Evolutionary conservation across 371 early-diverging fungal genomes (phyloP).

Genomic region (Mycotypha africana): DNA sequence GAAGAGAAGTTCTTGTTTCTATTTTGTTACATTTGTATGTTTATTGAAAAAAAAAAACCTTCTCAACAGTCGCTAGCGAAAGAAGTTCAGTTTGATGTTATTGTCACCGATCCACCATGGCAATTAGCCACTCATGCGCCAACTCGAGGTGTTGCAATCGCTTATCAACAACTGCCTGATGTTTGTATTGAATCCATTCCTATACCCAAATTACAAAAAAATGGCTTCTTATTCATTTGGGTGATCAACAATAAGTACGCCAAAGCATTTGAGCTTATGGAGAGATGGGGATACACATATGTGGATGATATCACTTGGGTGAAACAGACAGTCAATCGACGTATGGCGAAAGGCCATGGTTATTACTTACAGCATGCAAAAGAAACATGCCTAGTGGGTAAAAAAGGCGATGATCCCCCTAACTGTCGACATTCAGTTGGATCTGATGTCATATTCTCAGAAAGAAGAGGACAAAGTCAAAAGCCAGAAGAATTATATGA

Average conservation of each 20-base stretch:
- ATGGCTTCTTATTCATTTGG: conserved; percentile 94
- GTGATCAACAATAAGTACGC: conserved; percentile 95
- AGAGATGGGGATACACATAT: conserved; percentile 89
- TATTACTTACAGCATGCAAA: conserved; percentile 95
- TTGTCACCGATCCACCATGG: conserved; percentile 95
- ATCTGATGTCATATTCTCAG: conserved; percentile 89
- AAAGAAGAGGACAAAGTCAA: conserved; percentile 91
- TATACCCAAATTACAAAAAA: conserved; percentile 73
- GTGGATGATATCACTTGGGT: conserved; percentile 96
- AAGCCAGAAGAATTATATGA: conserved; percentile 93
- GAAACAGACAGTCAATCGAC: conserved; percentile 90
- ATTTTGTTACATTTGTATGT: too few relatives aligned
- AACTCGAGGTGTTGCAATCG: conserved; percentile 91
- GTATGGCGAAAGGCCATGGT: conserved; percentile 95
- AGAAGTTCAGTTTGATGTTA: conserved; percentile 87
- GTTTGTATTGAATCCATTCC: conserved; percentile 88
- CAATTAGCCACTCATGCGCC: conserved; percentile 94
- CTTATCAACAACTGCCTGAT: conserved; percentile 92
- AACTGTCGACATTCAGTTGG: conserved; percentile 71
- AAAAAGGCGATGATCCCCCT: conserved; percentile 79
- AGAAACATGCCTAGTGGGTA: conserved; percentile 91
- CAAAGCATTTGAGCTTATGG: conserved; percentile 88
- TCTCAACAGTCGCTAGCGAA: conserved; percentile 56
- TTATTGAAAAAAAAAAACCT: not conserved
- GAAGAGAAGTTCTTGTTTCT: too few relatives aligned